A percentile compares a stretch with the other conserved stretches of the same genome.
phyloP scores from a whole-genome alignment of 2,329 filamentous ascomycete genomes.

The Trichoderma sp. region DNA sequence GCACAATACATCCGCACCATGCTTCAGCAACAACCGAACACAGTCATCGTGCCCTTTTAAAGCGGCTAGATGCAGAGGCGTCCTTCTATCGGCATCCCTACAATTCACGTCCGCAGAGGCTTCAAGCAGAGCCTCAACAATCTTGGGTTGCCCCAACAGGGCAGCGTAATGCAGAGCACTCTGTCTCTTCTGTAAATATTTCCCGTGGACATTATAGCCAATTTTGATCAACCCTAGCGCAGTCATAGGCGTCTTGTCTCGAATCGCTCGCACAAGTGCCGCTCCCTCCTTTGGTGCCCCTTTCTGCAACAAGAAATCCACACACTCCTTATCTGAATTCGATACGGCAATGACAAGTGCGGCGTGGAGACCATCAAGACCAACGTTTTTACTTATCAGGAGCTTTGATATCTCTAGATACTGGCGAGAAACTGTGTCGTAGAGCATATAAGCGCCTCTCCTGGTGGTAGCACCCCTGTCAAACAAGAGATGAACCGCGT shows the following conservation, averaged over 20 bases:
- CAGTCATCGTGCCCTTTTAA: neutral
- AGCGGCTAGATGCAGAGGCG: constrained; percentile 10
- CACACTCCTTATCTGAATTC: neutral
- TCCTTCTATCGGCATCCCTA: constrained; percentile 4
- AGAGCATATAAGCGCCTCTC: neutral
- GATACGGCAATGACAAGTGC: constrained; percentile 6
- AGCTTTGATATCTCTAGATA: neutral
- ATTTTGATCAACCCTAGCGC: constrained; percentile 1
- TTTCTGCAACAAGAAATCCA: constrained; percentile 4
- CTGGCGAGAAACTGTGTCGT: neutral
- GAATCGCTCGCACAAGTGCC: constrained; percentile 1
- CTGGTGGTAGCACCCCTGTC: constrained; percentile 3
- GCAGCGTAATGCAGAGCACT: constrained; percentile 4
- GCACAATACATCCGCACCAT: neutral
- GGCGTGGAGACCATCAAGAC: neutral
- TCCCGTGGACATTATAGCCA: neutral
- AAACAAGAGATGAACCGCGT: neutral
- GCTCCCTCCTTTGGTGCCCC: neutral
- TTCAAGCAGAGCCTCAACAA: neutral
- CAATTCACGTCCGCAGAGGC: constrained; percentile 2
- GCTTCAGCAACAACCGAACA: neutral
- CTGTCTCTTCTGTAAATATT: neutral
- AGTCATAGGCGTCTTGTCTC: neutral
- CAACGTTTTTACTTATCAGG: neutral
- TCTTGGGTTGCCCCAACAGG: neutral